Base-by-base conservation (phyloP, 2,329 filamentous ascomycete genomes). In the Diplocarpon rosae region DNA sequence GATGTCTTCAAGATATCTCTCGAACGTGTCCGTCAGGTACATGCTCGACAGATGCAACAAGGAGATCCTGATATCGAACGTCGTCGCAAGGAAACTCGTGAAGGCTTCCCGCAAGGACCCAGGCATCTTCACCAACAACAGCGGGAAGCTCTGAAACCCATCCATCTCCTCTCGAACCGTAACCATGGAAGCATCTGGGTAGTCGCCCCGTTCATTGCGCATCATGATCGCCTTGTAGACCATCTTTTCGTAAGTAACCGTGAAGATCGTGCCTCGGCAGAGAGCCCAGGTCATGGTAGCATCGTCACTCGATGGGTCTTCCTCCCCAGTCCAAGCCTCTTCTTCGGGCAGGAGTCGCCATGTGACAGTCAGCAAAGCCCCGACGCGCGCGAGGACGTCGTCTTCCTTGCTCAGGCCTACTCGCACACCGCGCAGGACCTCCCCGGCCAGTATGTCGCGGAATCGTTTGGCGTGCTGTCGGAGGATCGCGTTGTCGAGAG, bases 61-160 rank as follows among this genome's bases (percentile, higher is more conserved):
- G 1, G 64, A 63, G 13, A 66, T 54, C 45, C 64, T 61, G 3
- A 64, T 59, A 53, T 71, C 68, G 49, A 71, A 71, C 24, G 60
- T 62, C 1, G 61, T 64, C 8, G 60, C 47, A 16, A 71, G 56
- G 52, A 67, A 70, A 30, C 65, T 59, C 10, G 66, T 52, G 40
- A 71, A 66, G 9, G 63, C 59, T 9, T 68, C 62, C 16, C 67
- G 62, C 4, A 70, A 48, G 0, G 65, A 55, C 1, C 57, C 61
- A 1, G 69, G 67, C 68, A 71, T 70, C 47, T 66, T 67, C 9
- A 65, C 59, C 28, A 71, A 55, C 14, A 71, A 52, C 9, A 71
- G 56, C 0, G 69, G 68, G 15, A 70, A 63, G 3, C 61, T 56
- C 8, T 68, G 63, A 54, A 69, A 70, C 12, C 52, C 56, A 39